Evolutionary conservation across 1,284 basidiomycete genomes (phyloP).

Genomic region (Trichosporon sp.): DNA sequence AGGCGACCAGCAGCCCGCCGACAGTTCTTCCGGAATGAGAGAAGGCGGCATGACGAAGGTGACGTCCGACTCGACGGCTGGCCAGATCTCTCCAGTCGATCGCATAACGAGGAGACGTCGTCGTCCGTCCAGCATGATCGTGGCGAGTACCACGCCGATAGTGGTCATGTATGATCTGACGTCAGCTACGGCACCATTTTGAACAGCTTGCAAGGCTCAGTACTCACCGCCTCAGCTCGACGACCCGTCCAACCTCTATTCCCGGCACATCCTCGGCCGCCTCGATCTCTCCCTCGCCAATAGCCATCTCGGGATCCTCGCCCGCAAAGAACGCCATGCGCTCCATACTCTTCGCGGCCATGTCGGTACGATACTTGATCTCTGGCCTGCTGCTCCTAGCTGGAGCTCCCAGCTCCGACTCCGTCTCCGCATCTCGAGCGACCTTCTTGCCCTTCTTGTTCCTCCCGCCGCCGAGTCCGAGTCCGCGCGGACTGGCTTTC

Average conservation of each 20-base stretch:
- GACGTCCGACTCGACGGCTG: constrained; percentile 38
- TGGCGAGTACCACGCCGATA: constrained; percentile 37
- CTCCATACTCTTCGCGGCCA: constrained; percentile 6
- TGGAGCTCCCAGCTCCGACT: too few relatives aligned
- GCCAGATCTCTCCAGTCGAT: constrained; percentile 39
- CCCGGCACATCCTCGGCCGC: constrained; percentile 19
- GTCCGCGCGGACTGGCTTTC: too few relatives aligned
- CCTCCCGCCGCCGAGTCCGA: too few relatives aligned
- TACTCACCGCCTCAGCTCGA: constrained; percentile 39
- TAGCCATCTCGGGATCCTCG: too few relatives aligned
- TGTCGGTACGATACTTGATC: constrained; percentile 5
- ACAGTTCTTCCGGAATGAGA: constrained; percentile 22
- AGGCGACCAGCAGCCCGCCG: constrained; percentile 26
- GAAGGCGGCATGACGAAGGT: constrained; percentile 43
- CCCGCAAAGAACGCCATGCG: constrained; percentile 11
- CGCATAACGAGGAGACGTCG: constrained; percentile 35
- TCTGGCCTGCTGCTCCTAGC: not conserved
- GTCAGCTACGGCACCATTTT: not conserved
- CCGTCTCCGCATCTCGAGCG: not conserved
- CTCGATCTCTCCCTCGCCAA: not conserved
- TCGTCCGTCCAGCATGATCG: constrained; percentile 25
- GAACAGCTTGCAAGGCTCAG: not conserved
- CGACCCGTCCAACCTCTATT: constrained; percentile 32
- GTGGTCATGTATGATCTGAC: constrained; percentile 16
- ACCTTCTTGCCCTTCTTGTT: constrained; percentile 4